Percentiles rank a stretch among this genome's conserved stretches.
phyloP scores from a whole-genome alignment of 2,329 filamentous ascomycete genomes.

The Colletotrichum filicis region DNA sequence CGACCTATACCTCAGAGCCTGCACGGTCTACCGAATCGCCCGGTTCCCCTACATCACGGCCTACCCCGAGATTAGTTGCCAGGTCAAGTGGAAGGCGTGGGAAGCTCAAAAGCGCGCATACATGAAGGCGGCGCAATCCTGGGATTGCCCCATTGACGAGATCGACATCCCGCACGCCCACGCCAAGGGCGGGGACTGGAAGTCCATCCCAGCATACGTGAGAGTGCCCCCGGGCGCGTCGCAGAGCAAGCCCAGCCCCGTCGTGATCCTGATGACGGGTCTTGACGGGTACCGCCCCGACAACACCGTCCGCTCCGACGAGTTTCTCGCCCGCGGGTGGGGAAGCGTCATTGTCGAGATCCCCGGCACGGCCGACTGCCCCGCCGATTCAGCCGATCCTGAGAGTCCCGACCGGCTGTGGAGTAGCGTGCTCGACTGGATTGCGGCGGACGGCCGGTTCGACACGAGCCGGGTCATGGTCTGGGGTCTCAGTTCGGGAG shows the following conservation, averaged over 20 bases:
- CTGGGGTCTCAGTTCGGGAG: constrained; percentile 74
- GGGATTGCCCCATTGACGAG: constrained; percentile 70
- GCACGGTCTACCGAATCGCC: constrained; percentile 78
- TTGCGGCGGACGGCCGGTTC: constrained; percentile 60
- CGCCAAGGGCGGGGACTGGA: constrained; percentile 60
- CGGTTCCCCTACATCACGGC: constrained; percentile 71
- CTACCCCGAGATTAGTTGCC: constrained; percentile 50
- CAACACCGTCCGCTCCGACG: constrained; percentile 69
- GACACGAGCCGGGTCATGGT: constrained; percentile 67
- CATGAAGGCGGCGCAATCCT: constrained; percentile 64
- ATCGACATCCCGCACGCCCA: constrained; percentile 69
- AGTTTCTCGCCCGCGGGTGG: constrained; percentile 73
- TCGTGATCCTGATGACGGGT: constrained; percentile 69
- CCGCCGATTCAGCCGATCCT: constrained; percentile 71
- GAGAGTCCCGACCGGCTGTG: constrained; percentile 69
- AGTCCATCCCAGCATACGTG: constrained; percentile 72
- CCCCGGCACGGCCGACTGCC: constrained; percentile 66
- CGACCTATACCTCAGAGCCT: constrained; percentile 75
- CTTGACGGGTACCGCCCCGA: constrained; percentile 73
- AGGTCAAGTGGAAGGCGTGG: constrained; percentile 71
- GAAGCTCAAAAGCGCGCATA: constrained; percentile 72
- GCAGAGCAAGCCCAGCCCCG: constrained; percentile 48
- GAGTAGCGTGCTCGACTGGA: constrained; percentile 70
- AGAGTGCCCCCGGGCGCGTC: constrained; percentile 59
- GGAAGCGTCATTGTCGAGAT: constrained; percentile 70